Conservation (phyloP, 208 protist genomes). For the Tritrichomonas musculus region DNA sequence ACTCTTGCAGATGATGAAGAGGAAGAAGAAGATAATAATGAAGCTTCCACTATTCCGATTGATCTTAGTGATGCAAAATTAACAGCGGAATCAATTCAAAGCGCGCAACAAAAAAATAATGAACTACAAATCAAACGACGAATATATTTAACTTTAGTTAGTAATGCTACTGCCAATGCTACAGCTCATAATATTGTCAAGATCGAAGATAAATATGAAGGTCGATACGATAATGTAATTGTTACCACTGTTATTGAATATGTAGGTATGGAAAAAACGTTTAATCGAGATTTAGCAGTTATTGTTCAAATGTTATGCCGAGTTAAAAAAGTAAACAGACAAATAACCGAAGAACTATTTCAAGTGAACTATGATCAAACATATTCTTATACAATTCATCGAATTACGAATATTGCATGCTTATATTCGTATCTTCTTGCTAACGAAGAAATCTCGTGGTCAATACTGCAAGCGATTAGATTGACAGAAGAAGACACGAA, state of each 20-base stretch:
- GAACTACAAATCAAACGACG: background rate
- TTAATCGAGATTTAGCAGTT: background rate
- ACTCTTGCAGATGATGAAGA: background rate
- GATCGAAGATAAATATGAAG: background rate
- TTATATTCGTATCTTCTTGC: conserved; percentile 10
- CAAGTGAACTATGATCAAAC: background rate
- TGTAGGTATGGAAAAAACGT: background rate
- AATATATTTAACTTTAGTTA: conserved; percentile 2
- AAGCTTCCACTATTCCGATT: background rate
- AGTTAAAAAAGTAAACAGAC: background rate
- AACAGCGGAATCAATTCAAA: background rate
- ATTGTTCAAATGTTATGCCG: background rate
- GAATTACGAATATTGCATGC: background rate
- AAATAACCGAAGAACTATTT: background rate
- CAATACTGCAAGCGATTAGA: background rate
- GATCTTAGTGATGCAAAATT: background rate
- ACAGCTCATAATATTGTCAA: conserved; percentile 8
- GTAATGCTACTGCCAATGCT: background rate
- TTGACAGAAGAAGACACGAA: conserved; percentile 22
- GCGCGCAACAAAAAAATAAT: no score
- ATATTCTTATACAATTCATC: background rate
- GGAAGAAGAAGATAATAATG: background rate
- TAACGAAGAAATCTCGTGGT: background rate
- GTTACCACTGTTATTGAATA: background rate
- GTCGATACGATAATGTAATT: background rate